Percentiles rank a stretch among this genome's conserved stretches.
phyloP scores from a whole-genome alignment of 2,329 filamentous ascomycete genomes.

The Sclerotinia subarctica region DNA sequence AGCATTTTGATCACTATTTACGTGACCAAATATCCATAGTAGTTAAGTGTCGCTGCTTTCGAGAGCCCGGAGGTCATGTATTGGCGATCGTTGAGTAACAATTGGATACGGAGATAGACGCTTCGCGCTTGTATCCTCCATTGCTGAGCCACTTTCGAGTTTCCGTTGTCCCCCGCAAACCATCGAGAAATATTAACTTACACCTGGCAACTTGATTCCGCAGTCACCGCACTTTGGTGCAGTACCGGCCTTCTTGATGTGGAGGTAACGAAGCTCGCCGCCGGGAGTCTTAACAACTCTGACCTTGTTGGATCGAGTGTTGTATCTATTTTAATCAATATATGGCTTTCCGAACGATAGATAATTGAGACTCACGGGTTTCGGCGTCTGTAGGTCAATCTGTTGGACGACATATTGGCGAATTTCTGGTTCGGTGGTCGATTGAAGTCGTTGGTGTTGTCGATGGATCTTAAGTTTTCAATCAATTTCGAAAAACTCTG shows the following conservation, averaged over 20 bases:
- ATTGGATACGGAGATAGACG: not conserved
- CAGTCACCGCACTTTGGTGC: slow-evolving; percentile 99
- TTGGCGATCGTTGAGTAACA: not conserved
- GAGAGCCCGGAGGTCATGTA: not conserved
- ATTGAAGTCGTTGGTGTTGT: slow-evolving; percentile 34
- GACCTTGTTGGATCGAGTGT: slow-evolving; percentile 96
- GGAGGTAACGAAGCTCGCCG: slow-evolving; percentile 90
- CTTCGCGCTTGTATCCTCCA: not conserved
- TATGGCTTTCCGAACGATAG: slow-evolving; percentile 17
- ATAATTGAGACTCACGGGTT: slow-evolving; percentile 61
- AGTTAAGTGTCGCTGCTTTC: not conserved
- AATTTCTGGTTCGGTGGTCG: slow-evolving; percentile 36
- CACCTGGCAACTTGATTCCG: slow-evolving; percentile 93
- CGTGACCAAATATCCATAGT: not conserved
- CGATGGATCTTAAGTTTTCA: slow-evolving; percentile 16
- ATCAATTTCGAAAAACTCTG: slow-evolving; percentile 16
- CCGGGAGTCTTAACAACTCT: slow-evolving; percentile 95
- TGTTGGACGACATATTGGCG: slow-evolving; percentile 51
- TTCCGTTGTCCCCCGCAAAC: not conserved
- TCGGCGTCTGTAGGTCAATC: slow-evolving; percentile 58
- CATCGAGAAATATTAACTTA: slow-evolving; percentile 58
- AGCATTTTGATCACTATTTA: slow-evolving; percentile 31
- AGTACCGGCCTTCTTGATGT: slow-evolving; percentile 99
- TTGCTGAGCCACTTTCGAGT: not conserved
- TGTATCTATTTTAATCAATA: slow-evolving; percentile 64